Evolutionary conservation across 164 flowering plant species (phyloP).

Genomic region (Magnolia changhungtana): DNA sequence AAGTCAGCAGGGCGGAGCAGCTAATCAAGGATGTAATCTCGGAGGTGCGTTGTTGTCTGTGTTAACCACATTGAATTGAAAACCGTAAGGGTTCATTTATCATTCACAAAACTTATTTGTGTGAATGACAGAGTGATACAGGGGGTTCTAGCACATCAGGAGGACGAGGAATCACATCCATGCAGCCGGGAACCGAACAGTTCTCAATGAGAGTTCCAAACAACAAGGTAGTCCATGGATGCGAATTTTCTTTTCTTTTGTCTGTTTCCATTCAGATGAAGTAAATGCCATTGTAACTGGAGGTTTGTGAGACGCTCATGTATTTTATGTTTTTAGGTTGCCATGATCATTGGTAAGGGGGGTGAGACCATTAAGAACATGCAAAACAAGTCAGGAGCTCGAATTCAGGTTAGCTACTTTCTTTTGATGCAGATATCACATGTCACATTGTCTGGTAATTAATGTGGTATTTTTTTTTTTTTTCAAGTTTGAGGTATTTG

Average conservation of each 20-base stretch:
- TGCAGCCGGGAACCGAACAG: conserved; percentile 51
- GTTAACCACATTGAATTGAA: neutral
- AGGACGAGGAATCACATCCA: conserved; percentile 39
- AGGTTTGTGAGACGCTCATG: neutral
- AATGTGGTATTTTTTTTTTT: neutral
- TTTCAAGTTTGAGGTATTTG: neutral
- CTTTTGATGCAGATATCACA: neutral
- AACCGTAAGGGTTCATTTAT: neutral
- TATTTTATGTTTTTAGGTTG: conserved; percentile 52
- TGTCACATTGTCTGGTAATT: neutral
- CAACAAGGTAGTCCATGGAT: conserved; percentile 47
- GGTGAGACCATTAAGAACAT: conserved; percentile 91
- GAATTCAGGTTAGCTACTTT: conserved; percentile 63
- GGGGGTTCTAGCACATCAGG: conserved; percentile 64
- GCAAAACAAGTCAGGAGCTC: conserved; percentile 91
- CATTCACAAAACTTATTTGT: neutral
- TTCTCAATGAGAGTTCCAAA: conserved; percentile 65
- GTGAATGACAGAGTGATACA: conserved; percentile 52
- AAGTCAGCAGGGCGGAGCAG: conserved; percentile 82
- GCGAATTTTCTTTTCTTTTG: too few relatives aligned
- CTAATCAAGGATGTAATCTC: conserved; percentile 75
- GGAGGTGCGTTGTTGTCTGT: conserved; percentile 45
- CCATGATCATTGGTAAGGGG: conserved; percentile 90
- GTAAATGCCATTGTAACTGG: neutral
- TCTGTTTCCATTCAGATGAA: neutral